These are phyloP conservation scores for Ophiosphaerella korrae DNA, from an alignment of 2,329 filamentous ascomycete genomes.

Conservation along the genomic window DNA sequence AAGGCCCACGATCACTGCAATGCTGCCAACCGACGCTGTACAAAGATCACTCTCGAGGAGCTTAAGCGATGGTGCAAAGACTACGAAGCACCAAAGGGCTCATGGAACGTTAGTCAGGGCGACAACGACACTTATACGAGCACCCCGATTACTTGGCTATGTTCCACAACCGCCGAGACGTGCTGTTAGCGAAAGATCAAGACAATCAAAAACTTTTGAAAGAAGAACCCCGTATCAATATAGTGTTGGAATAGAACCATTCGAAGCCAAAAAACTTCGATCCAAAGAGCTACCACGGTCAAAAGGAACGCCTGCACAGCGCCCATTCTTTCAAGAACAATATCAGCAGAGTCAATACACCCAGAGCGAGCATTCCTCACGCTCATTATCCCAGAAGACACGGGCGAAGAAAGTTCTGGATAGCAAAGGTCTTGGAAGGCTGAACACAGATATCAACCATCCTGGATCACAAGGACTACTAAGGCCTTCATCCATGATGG, in stretches of 20 bases:
- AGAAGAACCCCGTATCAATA: slow-evolving; percentile 6
- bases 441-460: slow-evolving; percentile 31
- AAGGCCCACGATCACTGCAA: slow-evolving; percentile 11
- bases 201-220: slow-evolving; percentile 3
- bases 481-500: slow-evolving; percentile 36
- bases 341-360: neutral
- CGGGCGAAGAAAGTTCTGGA: slow-evolving; percentile 30
- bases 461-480: slow-evolving; percentile 19
- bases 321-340: neutral
- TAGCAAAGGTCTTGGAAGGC: slow-evolving; percentile 22
- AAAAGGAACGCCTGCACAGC: slow-evolving; percentile 2
- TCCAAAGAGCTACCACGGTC: neutral
- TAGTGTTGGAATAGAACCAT: slow-evolving; percentile 5
- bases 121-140: slow-evolving; percentile 26
- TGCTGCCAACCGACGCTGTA: slow-evolving; percentile 5
- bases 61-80: slow-evolving; percentile 11
- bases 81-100: slow-evolving; percentile 1
- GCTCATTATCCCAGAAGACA: slow-evolving; percentile 26
- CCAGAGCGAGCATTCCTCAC: neutral
- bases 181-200: slow-evolving; percentile 32
- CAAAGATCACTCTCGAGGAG: slow-evolving; percentile 2
- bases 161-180: slow-evolving; percentile 28
- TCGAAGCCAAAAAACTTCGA: neutral
- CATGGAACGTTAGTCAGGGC: slow-evolving; percentile 24
- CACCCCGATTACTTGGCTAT: slow-evolving; percentile 6